Conservation (phyloP, 805 yeast species). For the Candida yuanshanica region DNA sequence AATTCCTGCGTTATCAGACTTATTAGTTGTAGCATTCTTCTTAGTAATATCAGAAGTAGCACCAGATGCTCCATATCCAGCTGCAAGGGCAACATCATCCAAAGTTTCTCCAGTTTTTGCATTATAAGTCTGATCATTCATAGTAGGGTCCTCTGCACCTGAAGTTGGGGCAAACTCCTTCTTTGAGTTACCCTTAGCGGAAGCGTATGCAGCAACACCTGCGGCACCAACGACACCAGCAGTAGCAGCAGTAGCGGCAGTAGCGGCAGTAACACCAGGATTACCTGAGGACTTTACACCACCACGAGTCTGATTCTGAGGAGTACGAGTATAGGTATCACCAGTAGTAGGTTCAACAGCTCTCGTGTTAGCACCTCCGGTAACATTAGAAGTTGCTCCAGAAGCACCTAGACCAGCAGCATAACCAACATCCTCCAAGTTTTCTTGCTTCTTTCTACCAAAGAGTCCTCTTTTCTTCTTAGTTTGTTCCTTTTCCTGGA, state of each 20-base stretch:
- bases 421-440: slow-evolving; percentile 7
- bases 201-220: slow-evolving; percentile 9
- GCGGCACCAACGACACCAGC: background rate
- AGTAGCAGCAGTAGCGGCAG: slow-evolving; percentile 1
- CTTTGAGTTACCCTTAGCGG: slow-evolving; percentile 3
- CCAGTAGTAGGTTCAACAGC: background rate
- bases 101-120: slow-evolving; percentile 4
- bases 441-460: slow-evolving; percentile 6
- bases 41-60: slow-evolving; percentile 1
- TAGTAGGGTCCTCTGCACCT: too few species aligned
- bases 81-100: slow-evolving; percentile 3
- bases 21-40: background rate
- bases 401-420: slow-evolving; percentile 10
- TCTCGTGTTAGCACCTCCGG: background rate
- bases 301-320: background rate
- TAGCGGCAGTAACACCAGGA: background rate
- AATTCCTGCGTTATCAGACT: too few species aligned
- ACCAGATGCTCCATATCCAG: slow-evolving; percentile 11
- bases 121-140: background rate
- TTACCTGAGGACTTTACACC: background rate
- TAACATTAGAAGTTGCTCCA: slow-evolving; percentile 5
- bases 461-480: slow-evolving; percentile 15
- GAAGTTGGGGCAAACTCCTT: too few species aligned
- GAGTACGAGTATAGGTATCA: background rate
- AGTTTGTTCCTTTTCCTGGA: slow-evolving; percentile 12